Evolutionary conservation across 169 alveolate genomes (phyloP).

Genomic region (Plasmodium fragile): DNA sequence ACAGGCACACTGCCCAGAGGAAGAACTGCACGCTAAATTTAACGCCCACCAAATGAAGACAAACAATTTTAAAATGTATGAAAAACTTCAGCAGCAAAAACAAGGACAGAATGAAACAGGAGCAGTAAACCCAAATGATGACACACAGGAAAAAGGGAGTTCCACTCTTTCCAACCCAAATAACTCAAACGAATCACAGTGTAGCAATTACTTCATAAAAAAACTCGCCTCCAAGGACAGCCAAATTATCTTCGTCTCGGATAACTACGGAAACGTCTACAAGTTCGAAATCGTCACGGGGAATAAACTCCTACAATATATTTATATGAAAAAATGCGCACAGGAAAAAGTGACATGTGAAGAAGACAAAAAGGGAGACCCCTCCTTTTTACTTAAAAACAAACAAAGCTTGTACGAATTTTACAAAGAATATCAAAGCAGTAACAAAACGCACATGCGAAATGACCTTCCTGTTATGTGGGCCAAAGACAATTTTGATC

Average conservation of each 20-base stretch:
- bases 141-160: not conserved
- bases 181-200: not conserved
- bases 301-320: conserved; percentile 31
- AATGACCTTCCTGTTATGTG: conserved; percentile 56
- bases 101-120: not conserved
- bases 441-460: conserved; percentile 55
- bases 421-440: conserved; percentile 61
- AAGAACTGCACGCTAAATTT: not conserved
- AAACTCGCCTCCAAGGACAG: conserved; percentile 50
- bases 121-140: not conserved
- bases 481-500: conserved; percentile 58
- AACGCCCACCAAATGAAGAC: not conserved
- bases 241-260: conserved; percentile 78
- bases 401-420: conserved; percentile 45
- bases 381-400: conserved; percentile 51
- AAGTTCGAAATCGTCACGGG: conserved; percentile 81
- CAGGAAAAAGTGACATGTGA: conserved; percentile 24
- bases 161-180: conserved; percentile 12
- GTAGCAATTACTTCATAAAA: conserved; percentile 39
- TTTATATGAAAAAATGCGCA: conserved; percentile 57
- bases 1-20: not conserved
- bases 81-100: conserved; percentile 5
- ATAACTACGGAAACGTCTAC: conserved; percentile 82
- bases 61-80: not conserved
- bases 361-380: conserved; percentile 13